Base-by-base conservation (phyloP, 1,139 yeast species). In the Zygosaccharomyces sapae region DNA sequence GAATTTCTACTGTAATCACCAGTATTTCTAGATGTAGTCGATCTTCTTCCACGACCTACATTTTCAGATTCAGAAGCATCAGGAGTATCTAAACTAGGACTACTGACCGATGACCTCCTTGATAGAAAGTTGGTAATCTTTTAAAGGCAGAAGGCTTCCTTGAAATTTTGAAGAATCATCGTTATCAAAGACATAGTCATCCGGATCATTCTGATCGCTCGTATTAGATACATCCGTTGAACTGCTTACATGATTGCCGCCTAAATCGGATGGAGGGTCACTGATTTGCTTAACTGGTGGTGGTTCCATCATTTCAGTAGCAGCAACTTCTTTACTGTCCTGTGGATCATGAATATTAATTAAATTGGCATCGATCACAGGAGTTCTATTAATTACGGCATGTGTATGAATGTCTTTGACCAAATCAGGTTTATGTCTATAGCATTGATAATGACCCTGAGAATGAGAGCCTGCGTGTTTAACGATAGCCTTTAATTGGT, bases 381-480 rank as follows among this genome's bases (percentile, higher is more conserved):
- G 49, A 1, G 79, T 71, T 33, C 76, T 61, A 58, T 76, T 76
- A 50, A 77, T 69, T 36, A 77, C 57, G 55, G 67, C 45, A 2
- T 79, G 79, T 1, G 73, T 75, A 22, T 55, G 35, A 0, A 50
- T 63, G 52, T 75, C 77, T 57, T 78, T 81, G 44, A 76, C 80
- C 53, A 73, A 77, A 8, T 76, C 66, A 2, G 92, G 90, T 59
- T 86, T 86, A 41, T 75, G 77, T 55, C 81, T 80, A 63, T 79
- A 86, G 56, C 92, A 83, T 59, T 86, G 94, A 60, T 86, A 92
- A 63, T 92, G 98, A 0, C 97, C 98, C 41, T 82, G 80, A 16
- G 83, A 77, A 66, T 92, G 97, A 0, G 94, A 81, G 0, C 97
- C 98, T 45, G 82, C 80, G 62, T 92, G 98, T 52, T 88, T 76